These are phyloP conservation scores for Pythium periplocum DNA, from an alignment of 352 stramenopile species.

Conservation along the genomic window DNA sequence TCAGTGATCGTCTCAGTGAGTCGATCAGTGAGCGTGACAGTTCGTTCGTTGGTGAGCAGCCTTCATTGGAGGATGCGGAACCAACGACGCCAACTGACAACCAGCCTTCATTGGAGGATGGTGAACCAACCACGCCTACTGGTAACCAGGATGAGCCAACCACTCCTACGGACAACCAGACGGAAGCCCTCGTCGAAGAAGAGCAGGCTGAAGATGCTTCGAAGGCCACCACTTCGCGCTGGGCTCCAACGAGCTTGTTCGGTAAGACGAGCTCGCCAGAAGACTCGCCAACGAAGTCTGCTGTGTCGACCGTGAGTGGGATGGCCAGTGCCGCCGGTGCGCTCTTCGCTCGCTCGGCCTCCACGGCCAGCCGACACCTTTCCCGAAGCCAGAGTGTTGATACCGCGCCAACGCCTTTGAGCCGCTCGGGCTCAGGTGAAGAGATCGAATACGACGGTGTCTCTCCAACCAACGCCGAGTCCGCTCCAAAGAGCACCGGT, in stretches of 20 bases:
- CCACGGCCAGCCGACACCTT: conserved; percentile 7
- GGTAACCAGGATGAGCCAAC: too few relatives aligned
- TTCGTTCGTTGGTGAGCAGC: conserved; percentile 27
- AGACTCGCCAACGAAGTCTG: conserved; percentile 14
- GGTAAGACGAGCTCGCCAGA: conserved; percentile 18
- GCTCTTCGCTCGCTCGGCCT: conserved; percentile 14
- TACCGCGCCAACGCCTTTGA: neutral
- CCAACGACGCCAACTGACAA: conserved; percentile 14
- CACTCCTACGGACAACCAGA: too few relatives aligned
- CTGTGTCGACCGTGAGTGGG: conserved; percentile 11
- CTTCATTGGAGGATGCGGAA: conserved; percentile 15
- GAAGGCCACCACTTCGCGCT: conserved; percentile 20
- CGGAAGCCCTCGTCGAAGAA: too few relatives aligned
- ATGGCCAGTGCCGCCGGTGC: conserved; percentile 14
- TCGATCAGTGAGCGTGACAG: conserved; percentile 41
- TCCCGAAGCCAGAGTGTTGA: conserved; percentile 12
- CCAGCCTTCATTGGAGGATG: neutral
- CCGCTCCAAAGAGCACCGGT: conserved; percentile 32
- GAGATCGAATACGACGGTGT: conserved; percentile 13
- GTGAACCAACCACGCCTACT: too few relatives aligned
- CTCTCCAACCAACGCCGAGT: conserved; percentile 12
- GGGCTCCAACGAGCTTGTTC: conserved; percentile 36
- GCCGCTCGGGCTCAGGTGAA: conserved; percentile 12
- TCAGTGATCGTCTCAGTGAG: conserved; percentile 23
- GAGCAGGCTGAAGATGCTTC: too few relatives aligned